Conservation (phyloP, 441 rosid genomes). For the Adansonia grandidieri region DNA sequence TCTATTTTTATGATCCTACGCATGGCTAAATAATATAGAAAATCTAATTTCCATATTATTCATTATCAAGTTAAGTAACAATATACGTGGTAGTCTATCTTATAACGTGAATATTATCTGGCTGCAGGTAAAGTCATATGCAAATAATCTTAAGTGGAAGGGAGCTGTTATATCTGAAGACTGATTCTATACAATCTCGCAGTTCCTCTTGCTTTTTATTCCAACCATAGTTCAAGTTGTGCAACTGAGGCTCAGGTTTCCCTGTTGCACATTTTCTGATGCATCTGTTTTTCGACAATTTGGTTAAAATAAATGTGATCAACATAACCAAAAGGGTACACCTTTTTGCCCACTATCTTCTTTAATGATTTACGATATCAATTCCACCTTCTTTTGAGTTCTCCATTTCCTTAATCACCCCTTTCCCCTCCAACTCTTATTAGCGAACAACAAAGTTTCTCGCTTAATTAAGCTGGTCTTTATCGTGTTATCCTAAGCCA, state of each 20-base stretch:
- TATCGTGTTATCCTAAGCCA: background rate
- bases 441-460: background rate
- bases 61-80: background rate
- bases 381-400: background rate
- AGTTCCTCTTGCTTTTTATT: background rate
- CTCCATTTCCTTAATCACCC: background rate
- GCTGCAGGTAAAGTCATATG: slow-evolving; percentile 43
- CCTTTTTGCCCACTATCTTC: background rate
- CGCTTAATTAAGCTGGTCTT: background rate
- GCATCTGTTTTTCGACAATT: background rate
- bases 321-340: background rate
- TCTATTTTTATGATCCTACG: background rate
- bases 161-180: slow-evolving; percentile 51
- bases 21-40: background rate
- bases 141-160: slow-evolving; percentile 30
- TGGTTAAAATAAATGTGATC: slow-evolving; percentile 4
- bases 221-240: slow-evolving; percentile 22
- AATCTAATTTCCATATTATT: background rate
- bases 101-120: background rate
- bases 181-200: slow-evolving; percentile 30
- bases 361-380: background rate
- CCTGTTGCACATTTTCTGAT: slow-evolving; percentile 9
- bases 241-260: background rate
- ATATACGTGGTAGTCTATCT: background rate
- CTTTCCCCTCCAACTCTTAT: background rate